A percentile compares a stretch with the other conserved stretches of the same genome.
Evolutionary conservation across 768 basidiomycete genomes (phyloP).

Genomic region (Russula lepida): DNA sequence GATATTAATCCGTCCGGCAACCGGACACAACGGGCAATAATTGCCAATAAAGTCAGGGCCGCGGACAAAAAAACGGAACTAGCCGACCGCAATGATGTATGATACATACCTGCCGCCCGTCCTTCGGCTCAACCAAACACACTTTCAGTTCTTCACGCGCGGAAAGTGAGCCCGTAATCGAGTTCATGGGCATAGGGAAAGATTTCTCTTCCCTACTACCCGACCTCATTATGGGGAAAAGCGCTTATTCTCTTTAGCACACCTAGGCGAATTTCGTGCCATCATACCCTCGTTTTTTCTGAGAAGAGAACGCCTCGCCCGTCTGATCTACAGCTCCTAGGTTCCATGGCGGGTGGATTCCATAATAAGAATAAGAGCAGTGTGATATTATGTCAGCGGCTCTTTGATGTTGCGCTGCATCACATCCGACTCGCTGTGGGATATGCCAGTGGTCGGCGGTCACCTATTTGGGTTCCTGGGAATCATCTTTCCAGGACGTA

Average conservation of each 20-base stretch:
- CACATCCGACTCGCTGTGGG: no score
- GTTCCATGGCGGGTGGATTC: not conserved
- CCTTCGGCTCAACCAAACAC: not conserved
- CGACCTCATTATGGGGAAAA: not conserved
- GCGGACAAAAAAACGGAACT: not conserved
- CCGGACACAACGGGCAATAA: no score
- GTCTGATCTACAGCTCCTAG: no score
- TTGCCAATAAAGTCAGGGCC: not conserved
- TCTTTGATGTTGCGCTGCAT: not conserved
- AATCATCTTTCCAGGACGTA: not conserved
- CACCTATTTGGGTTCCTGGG: not conserved
- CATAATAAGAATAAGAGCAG: not conserved
- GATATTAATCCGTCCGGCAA: no score
- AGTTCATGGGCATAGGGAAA: not conserved
- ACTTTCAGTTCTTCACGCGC: not conserved
- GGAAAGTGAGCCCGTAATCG: not conserved
- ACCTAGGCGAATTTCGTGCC: not conserved
- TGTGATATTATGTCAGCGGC: not conserved
- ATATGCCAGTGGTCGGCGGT: not conserved
- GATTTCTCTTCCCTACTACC: not conserved
- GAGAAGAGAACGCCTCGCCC: not conserved
- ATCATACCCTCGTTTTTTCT: not conserved
- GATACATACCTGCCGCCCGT: not conserved
- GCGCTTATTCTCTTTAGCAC: not conserved
- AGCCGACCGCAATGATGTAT: not conserved